Base-by-base conservation (phyloP, 1,139 yeast species). In the Yamadazyma jaroonii region DNA sequence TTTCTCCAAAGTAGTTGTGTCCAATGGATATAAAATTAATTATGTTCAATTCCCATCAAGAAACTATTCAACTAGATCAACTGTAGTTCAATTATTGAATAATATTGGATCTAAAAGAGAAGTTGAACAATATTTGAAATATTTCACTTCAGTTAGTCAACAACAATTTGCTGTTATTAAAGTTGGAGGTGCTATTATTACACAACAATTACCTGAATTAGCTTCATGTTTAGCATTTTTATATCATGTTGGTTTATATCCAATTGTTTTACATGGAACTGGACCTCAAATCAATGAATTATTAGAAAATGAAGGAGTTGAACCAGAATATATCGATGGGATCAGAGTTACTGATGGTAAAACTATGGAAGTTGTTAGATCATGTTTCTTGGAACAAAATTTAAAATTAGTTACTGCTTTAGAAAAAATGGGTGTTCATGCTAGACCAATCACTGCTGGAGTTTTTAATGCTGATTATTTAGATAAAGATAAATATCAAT, bases 131-230 rank as follows among this genome's bases (percentile, higher is more conserved):
- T 92, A 92, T 62, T 77, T 92, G 57, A 90, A 90, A 59, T 90
- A 90, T 63, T 92, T 92, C 71, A 90, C 98, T 1, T 88, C 97
- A 24, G 97, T 92, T 21, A 81, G 88, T 9, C 89, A 87, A 50
- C 98, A 92, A 61, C 97, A 92, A 59, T 92, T 92, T 57, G 99
- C 99, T 9, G 97, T 92, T 35, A 92, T 92, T 64, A 92, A 92
- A 64, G 98, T 92, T 29, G 99, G 99, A 30, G 99, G 99, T 49
- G 99, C 98, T 30, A 90, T 94, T 54, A 92, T 92, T 59, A 90
- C 97, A 35, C 95, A 92, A 54, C 94, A 90, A 53, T 69, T 94
- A 47, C 85, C 89, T 10, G 96, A 92, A 62, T 72, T 92, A 51
- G 98, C 98, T 0, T 87, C 96, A 1, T 90, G 97, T 56, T 71